Evolutionary conservation across 2,329 filamentous ascomycete species (phyloP).

Genomic region (Colletotrichum godetiae): DNA sequence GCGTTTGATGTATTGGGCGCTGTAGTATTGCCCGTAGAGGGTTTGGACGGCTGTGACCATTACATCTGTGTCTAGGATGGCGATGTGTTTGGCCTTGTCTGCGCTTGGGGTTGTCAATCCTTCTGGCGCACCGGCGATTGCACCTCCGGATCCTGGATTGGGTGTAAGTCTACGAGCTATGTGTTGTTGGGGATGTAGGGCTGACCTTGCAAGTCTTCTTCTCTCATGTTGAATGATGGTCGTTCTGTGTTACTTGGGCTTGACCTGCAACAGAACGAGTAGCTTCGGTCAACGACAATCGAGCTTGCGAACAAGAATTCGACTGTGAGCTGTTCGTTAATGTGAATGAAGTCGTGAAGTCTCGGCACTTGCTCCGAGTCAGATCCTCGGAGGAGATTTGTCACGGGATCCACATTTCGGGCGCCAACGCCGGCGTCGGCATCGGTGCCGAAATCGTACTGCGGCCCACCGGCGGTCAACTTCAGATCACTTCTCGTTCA

Average conservation of each 20-base stretch:
- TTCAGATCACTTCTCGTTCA: no score
- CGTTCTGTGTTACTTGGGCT: no score
- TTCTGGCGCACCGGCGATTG: not conserved
- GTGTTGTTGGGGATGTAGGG: no score
- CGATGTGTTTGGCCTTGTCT: not conserved
- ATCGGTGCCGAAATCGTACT: not conserved
- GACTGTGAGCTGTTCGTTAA: not conserved
- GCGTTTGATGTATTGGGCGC: constrained; percentile 20
- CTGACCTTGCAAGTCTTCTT: not conserved
- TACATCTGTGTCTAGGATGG: constrained; percentile 24
- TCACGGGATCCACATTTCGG: constrained; percentile 18
- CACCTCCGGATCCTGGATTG: not conserved
- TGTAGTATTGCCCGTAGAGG: constrained; percentile 18
- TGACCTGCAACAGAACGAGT: no score
- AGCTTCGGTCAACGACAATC: no score
- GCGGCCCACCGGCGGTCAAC: not conserved
- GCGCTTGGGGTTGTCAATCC: not conserved
- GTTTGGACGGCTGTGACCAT: constrained; percentile 19
- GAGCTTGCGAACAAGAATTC: no score
- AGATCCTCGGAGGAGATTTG: constrained; percentile 10
- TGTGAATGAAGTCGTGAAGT: no score
- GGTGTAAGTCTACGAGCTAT: not conserved
- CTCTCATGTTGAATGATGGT: not conserved
- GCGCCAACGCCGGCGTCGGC: constrained; percentile 18
- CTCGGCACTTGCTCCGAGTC: constrained; percentile 10